Percentiles rank a stretch among this genome's conserved stretches.
These are phyloP conservation scores for Collybia nuda DNA, from an alignment of 768 basidiomycete species.

Conservation along the genomic window DNA sequence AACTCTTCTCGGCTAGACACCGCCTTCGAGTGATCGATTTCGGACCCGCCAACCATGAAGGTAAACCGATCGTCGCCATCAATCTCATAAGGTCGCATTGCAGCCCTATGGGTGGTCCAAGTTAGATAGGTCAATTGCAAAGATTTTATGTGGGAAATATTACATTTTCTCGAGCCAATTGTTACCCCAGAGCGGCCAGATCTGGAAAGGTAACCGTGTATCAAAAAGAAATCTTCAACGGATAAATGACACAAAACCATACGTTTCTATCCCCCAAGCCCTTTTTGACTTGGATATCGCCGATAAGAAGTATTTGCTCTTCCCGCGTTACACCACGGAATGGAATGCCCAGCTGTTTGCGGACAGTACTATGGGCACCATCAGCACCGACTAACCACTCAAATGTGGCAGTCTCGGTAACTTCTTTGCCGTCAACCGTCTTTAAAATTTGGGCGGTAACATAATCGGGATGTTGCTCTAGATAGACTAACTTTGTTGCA, in stretches of 20 bases:
- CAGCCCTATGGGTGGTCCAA: neutral
- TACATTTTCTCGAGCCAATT: no score
- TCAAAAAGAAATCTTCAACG: constrained; percentile 2
- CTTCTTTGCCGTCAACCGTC: constrained; percentile 13
- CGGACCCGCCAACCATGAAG: neutral
- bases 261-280: constrained; percentile 24
- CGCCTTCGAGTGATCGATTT: neutral
- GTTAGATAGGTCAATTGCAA: neutral
- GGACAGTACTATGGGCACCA: constrained; percentile 41
- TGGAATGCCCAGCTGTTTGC: constrained; percentile 36
- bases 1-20: neutral
- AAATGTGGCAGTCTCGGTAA: constrained; percentile 25
- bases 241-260: constrained; percentile 15
- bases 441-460: constrained; percentile 36
- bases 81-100: neutral
- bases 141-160: no score
- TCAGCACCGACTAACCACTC: constrained; percentile 45
- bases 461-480: constrained; percentile 33
- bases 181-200: no score
- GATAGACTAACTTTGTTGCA: constrained; percentile 42
- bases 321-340: constrained; percentile 40
- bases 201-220: neutral
- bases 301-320: constrained; percentile 34
- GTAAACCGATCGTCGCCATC: neutral
- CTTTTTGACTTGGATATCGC: constrained; percentile 42